A percentile compares a stretch with the other conserved stretches of the same genome.
Evolutionary conservation across 768 basidiomycete genomes (phyloP).

Genomic region (Leccinum broughii): DNA sequence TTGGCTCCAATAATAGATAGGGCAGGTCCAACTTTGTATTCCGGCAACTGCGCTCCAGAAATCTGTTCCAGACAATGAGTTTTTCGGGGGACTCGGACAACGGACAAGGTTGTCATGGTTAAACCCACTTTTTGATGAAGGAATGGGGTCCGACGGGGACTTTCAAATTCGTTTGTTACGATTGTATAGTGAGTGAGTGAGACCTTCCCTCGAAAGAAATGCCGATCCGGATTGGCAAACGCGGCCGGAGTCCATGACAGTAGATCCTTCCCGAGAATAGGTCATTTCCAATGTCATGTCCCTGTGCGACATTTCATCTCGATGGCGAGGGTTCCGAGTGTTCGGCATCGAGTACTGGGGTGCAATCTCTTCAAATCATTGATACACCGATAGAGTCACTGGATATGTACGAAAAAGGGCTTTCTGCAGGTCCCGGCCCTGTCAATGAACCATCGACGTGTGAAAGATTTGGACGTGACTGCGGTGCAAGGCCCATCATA

Average conservation of each 20-base stretch:
- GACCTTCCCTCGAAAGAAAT: background rate
- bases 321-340: background rate
- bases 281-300: slow-evolving; percentile 19
- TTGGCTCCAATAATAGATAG: background rate
- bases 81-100: background rate
- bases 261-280: slow-evolving; percentile 21
- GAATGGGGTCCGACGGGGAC: background rate
- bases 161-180: slow-evolving; percentile 4
- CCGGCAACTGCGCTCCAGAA: background rate
- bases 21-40: background rate
- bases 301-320: slow-evolving; percentile 17
- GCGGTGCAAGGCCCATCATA: background rate
- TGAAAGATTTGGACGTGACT: background rate
- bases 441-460: background rate
- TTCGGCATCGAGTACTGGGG: background rate
- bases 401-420: background rate
- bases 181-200: background rate
- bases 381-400: background rate
- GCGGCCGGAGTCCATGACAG: slow-evolving; percentile 10
- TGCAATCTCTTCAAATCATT: background rate
- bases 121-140: background rate
- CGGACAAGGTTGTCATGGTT: background rate
- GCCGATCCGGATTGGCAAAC: slow-evolving; percentile 9
- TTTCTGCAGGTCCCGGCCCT: background rate
- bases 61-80: background rate